Evolutionary conservation across 2,329 filamentous ascomycete genomes (phyloP), one percentile per base, ranked within the genome.

Genomic region (Orbilia oligospora): DNA sequence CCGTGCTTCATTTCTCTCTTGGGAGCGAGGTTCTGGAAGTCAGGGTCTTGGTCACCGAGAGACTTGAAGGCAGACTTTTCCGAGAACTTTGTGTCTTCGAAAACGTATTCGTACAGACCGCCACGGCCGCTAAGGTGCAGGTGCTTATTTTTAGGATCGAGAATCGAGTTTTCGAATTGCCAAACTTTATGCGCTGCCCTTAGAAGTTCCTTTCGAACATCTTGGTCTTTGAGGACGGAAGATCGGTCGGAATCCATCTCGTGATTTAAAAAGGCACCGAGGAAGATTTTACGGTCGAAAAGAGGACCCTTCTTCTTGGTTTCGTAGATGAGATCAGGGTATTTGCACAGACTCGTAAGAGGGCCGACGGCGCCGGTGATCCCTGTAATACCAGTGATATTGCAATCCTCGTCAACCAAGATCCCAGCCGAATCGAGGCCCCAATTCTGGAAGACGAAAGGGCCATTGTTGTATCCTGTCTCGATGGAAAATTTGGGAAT

Each of bases 371-470:
- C 70, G 14, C 76, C 70, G 16, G 49, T 71, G 12, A 79, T 71
- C 9, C 68, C 76, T 5, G 48, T 51, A 9, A 79, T 24, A 5
- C 64, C 76, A 10, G 70, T 75, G 56, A 79, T 79, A 46, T 79
- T 79, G 70, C 76, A 79, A 16, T 72, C 65, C 1, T 75, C 65
- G 20, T 79, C 76, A 16, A 79, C 76, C 12, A 79, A 41, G 8
- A 79, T 16, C 10, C 69, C 69, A 10, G 53, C 27, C 18, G 41
- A 70, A 33, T 58, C 70, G 2, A 79, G 49, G 0, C 71, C 76
- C 76, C 70, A 79, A 53, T 79, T 75, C 65, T 79, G 76, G 70
- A 79, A 73, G 10, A 79, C 76, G 22, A 79, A 78, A 0, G 76
- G 76, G 9, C 76, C 76, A 41, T 27, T 22, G 66, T 79, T 75